These are phyloP conservation scores for Brassica carinata DNA, from an alignment of 345 rosid genomes.

Conservation along the genomic window DNA sequence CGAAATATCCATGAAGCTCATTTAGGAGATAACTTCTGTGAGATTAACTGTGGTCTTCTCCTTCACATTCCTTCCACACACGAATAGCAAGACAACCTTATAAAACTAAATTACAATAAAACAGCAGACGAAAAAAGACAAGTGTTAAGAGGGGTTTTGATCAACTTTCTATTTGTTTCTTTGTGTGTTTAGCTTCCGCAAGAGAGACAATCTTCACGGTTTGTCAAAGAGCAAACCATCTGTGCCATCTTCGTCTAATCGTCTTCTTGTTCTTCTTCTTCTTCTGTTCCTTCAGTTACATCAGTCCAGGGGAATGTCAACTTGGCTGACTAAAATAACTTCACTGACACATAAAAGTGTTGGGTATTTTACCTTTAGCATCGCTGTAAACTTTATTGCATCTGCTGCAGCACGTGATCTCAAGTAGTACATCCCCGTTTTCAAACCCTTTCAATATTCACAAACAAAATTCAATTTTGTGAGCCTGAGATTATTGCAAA, in stretches of 20 bases:
- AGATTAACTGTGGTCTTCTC: no score
- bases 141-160: background rate
- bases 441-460: slow-evolving; percentile 60
- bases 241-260: slow-evolving; percentile 70
- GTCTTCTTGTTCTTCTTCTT: slow-evolving; percentile 25
- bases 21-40: no score
- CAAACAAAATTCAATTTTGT: background rate
- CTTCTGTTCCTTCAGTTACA: slow-evolving; percentile 22
- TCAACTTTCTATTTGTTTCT: background rate
- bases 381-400: slow-evolving; percentile 86
- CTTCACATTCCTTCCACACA: background rate
- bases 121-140: background rate
- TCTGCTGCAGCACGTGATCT: slow-evolving; percentile 95
- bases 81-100: background rate
- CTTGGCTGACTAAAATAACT: background rate
- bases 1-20: no score
- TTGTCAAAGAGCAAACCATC: slow-evolving; percentile 86
- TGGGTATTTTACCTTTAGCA: slow-evolving; percentile 53
- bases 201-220: slow-evolving; percentile 82
- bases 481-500: slow-evolving; percentile 42
- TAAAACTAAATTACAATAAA: background rate
- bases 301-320: slow-evolving; percentile 14
- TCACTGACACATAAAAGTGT: background rate
- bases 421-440: slow-evolving; percentile 92
- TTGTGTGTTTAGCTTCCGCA: slow-evolving; percentile 62